Base-by-base conservation (phyloP, 2,329 filamentous ascomycete species). In the Arthroderma uncinatum region DNA sequence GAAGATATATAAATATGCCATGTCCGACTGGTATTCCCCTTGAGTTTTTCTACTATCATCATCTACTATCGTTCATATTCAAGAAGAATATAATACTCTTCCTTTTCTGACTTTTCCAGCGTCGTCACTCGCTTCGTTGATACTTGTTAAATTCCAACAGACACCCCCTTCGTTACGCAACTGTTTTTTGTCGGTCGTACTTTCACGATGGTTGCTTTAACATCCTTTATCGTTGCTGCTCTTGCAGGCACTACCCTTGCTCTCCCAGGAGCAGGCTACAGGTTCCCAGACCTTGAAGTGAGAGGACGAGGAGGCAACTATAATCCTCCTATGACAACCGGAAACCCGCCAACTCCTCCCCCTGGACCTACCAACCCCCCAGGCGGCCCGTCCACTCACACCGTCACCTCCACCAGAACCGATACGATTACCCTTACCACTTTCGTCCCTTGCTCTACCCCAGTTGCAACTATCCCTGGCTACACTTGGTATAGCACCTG, bases 401-500 rank as follows among this genome's bases (percentile, higher is more conserved):
- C 25, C 33, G 65, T 65, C 12, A 62, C 62, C 30, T n/a, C 36
- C n/a, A 55, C 53, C 25, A 16, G 37, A 21, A 68, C 65, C 21
- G 64, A 67, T 48, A 67, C 62, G 36, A 64, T 68, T 57, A 68
- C 66, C 34, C 62, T 55, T 47, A 70, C 67, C 4, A 65, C 59
- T 2, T 70, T 67, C 47, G 64, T 70, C 37, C 69, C 69, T n/a
- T 67, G 64, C 60, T 70, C 68, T n/a, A 69, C 66, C 33, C 57
- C 67, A 8, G 58, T 70, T 36, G 63, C 61, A 40, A 65, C 65
- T 14, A 44, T 61, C 5, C 58, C 60, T 19, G 62, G 63, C 19
- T 64, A 62, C 37, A 71, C 69, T n/a, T 68, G 61, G 59, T 71
- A 68, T 61, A 66, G 65, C 50, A 68, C 68, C 10, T 71, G 65